Conservation (phyloP, 1,139 yeast species). For the Saccharomyces hybrid region DNA sequence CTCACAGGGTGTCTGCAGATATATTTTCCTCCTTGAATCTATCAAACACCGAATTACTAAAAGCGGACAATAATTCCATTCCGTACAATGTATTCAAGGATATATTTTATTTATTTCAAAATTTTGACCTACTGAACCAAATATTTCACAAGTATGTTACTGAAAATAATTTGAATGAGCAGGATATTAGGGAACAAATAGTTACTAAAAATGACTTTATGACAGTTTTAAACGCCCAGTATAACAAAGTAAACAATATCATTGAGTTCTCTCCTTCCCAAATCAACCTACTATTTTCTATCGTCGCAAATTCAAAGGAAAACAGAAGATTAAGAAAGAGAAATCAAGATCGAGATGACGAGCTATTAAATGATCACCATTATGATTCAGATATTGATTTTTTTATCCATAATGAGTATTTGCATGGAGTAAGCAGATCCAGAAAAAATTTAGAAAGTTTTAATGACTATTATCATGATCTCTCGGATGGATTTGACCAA, state of each 20-base stretch:
- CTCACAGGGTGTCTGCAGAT: slow-evolving; percentile 34
- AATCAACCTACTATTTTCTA: slow-evolving; percentile 34
- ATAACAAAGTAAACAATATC: slow-evolving; percentile 35
- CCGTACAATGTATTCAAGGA: slow-evolving; percentile 35
- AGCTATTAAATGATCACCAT: slow-evolving; percentile 14
- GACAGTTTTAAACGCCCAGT: slow-evolving; percentile 30
- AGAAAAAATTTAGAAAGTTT: slow-evolving; percentile 28
- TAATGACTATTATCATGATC: slow-evolving; percentile 29
- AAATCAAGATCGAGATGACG: not conserved
- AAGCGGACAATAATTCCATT: slow-evolving; percentile 30
- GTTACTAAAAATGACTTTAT: slow-evolving; percentile 35
- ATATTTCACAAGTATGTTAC: slow-evolving; percentile 32
- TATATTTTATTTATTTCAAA: slow-evolving; percentile 33
- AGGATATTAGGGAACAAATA: slow-evolving; percentile 24
- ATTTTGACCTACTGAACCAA: slow-evolving; percentile 36
- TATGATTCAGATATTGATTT: slow-evolving; percentile 25
- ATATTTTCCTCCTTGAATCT: slow-evolving; percentile 32
- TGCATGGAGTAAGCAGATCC: slow-evolving; percentile 17
- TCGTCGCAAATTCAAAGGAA: slow-evolving; percentile 32
- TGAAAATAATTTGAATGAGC: slow-evolving; percentile 23
- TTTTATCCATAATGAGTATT: slow-evolving; percentile 27
- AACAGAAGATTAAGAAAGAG: slow-evolving; percentile 13
- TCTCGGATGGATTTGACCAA: slow-evolving; percentile 29
- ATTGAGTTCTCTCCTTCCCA: slow-evolving; percentile 37
- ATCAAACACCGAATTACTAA: slow-evolving; percentile 24